These are phyloP conservation scores for Suillus bovinus DNA, from an alignment of 768 basidiomycete species.

Conservation along the genomic window DNA sequence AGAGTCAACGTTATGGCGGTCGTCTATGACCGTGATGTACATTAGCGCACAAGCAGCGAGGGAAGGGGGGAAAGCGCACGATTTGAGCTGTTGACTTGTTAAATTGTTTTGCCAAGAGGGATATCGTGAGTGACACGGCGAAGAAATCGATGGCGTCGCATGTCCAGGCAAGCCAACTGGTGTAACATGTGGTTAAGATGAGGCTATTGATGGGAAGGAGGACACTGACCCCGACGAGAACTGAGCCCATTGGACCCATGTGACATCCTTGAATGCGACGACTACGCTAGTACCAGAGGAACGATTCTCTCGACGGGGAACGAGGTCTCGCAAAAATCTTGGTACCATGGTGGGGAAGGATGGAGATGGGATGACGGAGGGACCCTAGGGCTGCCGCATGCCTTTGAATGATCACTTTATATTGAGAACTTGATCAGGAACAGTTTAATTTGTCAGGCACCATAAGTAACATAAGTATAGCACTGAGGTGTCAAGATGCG, in stretches of 20 bases:
- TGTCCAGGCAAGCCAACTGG: slow-evolving; percentile 83
- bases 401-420: background rate
- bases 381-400: background rate
- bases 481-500: background rate
- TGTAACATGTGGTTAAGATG: background rate
- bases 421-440: background rate
- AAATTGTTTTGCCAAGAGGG: slow-evolving; percentile 50
- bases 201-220: too few species aligned
- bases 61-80: slow-evolving; percentile 27
- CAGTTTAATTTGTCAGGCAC: background rate
- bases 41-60: slow-evolving; percentile 1
- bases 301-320: slow-evolving; percentile 48
- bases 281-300: slow-evolving; percentile 42
- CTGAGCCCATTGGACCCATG: slow-evolving; percentile 55
- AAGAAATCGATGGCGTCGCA: slow-evolving; percentile 89
- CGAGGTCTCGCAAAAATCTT: slow-evolving; percentile 48
- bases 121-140: slow-evolving; percentile 63
- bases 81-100: slow-evolving; percentile 41
- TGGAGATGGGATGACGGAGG: too few species aligned
- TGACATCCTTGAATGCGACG: slow-evolving; percentile 43
- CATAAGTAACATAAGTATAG: background rate
- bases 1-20: slow-evolving; percentile 90
- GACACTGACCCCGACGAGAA: slow-evolving; percentile 55
- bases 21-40: slow-evolving; percentile 40
- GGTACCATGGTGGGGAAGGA: slow-evolving; percentile 42